Percentiles rank a stretch among this genome's conserved stretches.
These are phyloP conservation scores for Ceratopteris richardii DNA, from an alignment of 75 land plant species.

Conservation along the genomic window DNA sequence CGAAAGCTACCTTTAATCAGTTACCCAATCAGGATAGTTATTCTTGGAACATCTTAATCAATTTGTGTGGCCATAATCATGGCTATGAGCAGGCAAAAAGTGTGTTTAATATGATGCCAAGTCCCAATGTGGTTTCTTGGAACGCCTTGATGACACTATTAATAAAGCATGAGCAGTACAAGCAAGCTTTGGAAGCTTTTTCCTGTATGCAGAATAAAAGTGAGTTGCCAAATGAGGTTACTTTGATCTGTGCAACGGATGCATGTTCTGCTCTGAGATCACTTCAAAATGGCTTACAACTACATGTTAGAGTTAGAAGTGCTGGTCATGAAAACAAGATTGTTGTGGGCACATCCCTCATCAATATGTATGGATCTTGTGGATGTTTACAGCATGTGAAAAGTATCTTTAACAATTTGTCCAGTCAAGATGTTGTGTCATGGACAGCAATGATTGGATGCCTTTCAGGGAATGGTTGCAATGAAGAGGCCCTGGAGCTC, in stretches of 20 bases:
- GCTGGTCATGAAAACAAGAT: constrained; percentile 16
- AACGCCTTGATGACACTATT: background rate
- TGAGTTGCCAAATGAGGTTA: constrained; percentile 31
- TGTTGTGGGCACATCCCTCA: constrained; percentile 25
- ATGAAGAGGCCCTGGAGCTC: constrained; percentile 8
- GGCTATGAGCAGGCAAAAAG: background rate
- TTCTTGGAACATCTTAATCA: constrained; percentile 3
- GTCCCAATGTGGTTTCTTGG: constrained; percentile 8
- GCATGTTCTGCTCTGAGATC: constrained; percentile 44
- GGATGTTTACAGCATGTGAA: constrained; percentile 1
- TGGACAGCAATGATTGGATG: constrained; percentile 19
- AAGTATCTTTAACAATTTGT: constrained; percentile 7
- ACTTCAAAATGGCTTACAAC: constrained; percentile 30
- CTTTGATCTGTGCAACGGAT: constrained; percentile 34
- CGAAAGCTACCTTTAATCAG: background rate
- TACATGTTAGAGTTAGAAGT: constrained; percentile 23
- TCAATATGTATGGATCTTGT: constrained; percentile 48
- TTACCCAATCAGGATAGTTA: background rate
- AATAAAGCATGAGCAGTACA: constrained; percentile 3
- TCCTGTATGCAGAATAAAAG: constrained; percentile 29
- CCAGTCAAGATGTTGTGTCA: constrained; percentile 14
- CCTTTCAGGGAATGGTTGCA: constrained; percentile 12
- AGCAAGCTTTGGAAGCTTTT: constrained; percentile 26
- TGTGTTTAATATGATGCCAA: constrained; percentile 1
- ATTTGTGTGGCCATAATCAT: background rate